phyloP scores from a whole-genome alignment of 2,329 filamentous ascomycete species.

The Monosporascus sp. region DNA sequence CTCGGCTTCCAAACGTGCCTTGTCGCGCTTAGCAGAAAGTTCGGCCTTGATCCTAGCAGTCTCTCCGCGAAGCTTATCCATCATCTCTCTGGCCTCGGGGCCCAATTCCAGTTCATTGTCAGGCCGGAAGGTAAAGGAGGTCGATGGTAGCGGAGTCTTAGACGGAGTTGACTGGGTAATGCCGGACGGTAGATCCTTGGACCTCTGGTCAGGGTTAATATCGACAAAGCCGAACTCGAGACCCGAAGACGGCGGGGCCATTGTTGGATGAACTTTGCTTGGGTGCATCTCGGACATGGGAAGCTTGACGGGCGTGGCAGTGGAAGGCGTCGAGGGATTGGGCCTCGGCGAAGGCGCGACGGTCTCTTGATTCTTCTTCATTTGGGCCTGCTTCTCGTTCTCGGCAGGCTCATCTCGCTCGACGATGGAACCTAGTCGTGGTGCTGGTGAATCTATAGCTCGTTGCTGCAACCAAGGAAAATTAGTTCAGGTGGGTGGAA shows the following conservation, averaged over 20 bases:
- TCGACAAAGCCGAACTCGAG: slow-evolving; percentile 78
- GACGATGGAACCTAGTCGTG: slow-evolving; percentile 34
- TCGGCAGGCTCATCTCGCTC: slow-evolving; percentile 38
- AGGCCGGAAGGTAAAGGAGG: slow-evolving; percentile 63
- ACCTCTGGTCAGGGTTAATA: slow-evolving; percentile 55
- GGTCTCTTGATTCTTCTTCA: slow-evolving; percentile 19
- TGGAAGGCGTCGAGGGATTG: slow-evolving; percentile 53
- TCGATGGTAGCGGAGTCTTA: slow-evolving; percentile 49
- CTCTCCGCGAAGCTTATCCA: slow-evolving; percentile 67
- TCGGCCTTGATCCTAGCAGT: slow-evolving; percentile 66
- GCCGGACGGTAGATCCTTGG: slow-evolving; percentile 34
- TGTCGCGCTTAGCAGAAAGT: slow-evolving; percentile 57
- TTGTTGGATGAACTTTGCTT: slow-evolving; percentile 72
- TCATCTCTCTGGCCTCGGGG: slow-evolving; percentile 55
- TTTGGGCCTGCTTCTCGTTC: slow-evolving; percentile 19
- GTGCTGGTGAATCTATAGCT: slow-evolving; percentile 21
- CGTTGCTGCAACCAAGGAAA: slow-evolving; percentile 7
- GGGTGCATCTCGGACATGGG: slow-evolving; percentile 85
- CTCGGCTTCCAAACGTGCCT: slow-evolving; percentile 44
- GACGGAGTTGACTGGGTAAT: slow-evolving; percentile 58
- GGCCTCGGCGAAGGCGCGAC: slow-evolving; percentile 31
- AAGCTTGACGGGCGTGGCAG: slow-evolving; percentile 63
- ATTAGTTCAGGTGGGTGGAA: background rate
- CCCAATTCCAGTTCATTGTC: slow-evolving; percentile 50
- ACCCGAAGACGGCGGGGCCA: slow-evolving; percentile 72